phyloP scores from a whole-genome alignment of 306 rosid species.

The Vigna nakashimae region DNA sequence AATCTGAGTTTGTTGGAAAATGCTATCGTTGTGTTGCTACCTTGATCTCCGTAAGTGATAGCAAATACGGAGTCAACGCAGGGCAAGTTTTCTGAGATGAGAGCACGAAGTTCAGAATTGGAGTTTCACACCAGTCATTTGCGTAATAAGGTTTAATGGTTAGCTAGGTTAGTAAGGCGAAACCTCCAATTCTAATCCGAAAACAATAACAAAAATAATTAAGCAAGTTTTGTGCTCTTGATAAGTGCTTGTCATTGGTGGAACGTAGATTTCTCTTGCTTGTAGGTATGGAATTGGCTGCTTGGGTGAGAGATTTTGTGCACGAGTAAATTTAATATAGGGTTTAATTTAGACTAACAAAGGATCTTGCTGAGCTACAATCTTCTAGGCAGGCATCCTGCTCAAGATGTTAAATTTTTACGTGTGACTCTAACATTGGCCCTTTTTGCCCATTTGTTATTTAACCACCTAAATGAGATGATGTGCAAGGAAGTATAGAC shows the following conservation, averaged over 20 bases:
- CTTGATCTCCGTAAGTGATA: background rate
- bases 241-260: background rate
- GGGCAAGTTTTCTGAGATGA: background rate
- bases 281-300: background rate
- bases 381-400: background rate
- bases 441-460: constrained; percentile 8
- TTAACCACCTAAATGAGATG: background rate
- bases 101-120: background rate
- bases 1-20: background rate
- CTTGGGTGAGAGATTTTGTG: background rate
- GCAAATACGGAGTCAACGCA: background rate
- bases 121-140: background rate
- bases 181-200: background rate
- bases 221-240: background rate
- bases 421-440: background rate
- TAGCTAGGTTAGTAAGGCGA: background rate
- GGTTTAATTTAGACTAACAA: constrained; percentile 13
- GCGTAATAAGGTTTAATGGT: background rate
- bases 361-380: background rate
- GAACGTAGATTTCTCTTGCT: constrained; percentile 6
- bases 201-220: too few species aligned
- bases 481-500: background rate
- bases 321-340: background rate
- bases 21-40: background rate
- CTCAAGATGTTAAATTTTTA: background rate